A percentile compares a stretch with the other conserved stretches of the same genome.
phyloP scores from a whole-genome alignment of 2,329 filamentous ascomycete genomes.

The Paecilomyces fulvus region DNA sequence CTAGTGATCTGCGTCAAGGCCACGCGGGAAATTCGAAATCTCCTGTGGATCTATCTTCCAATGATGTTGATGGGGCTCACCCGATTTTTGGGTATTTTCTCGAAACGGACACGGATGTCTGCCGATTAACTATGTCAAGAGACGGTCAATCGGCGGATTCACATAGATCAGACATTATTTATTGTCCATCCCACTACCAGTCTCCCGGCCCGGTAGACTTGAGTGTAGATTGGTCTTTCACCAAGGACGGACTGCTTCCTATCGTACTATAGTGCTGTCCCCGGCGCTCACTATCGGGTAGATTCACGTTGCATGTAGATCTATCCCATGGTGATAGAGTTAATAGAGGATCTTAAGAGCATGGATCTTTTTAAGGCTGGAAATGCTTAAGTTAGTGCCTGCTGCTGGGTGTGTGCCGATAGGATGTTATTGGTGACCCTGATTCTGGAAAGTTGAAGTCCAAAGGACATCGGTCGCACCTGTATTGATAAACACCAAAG shows the following conservation, averaged over 20 bases:
- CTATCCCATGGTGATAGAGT: background rate
- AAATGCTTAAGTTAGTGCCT: background rate
- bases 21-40: background rate
- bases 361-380: background rate
- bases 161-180: background rate
- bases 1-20: background rate
- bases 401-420: background rate
- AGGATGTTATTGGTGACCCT: background rate
- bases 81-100: background rate
- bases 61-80: background rate
- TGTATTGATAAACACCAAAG: background rate
- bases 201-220: background rate
- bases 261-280: background rate
- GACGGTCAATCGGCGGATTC: background rate
- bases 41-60: background rate
- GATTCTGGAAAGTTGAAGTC: background rate
- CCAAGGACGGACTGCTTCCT: background rate
- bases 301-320: background rate
- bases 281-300: background rate
- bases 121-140: background rate
- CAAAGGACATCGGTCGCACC: background rate
- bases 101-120: background rate
- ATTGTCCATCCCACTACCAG: background rate
- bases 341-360: background rate
- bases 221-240: background rate